Percentiles rank a stretch among this genome's conserved stretches.
Evolutionary conservation across 352 stramenopile species (phyloP).

Genomic region (Globisporangium barbulae): DNA sequence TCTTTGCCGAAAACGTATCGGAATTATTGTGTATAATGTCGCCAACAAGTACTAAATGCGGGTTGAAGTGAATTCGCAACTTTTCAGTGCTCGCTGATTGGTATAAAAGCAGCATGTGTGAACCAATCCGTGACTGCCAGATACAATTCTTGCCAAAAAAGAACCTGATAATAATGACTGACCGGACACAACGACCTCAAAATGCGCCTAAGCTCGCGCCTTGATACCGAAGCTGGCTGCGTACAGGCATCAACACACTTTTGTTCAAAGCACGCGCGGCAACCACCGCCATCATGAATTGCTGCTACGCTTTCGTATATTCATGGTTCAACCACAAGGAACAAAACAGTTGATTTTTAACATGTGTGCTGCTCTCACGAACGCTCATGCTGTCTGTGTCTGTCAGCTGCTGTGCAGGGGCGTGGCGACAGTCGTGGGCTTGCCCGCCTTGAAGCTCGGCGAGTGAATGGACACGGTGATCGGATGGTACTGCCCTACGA

Average conservation of each 20-base stretch:
- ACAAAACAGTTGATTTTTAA: background rate
- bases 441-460: slow-evolving; percentile 4
- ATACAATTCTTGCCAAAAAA: background rate
- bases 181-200: background rate
- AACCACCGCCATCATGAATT: too few species aligned
- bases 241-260: too few species aligned
- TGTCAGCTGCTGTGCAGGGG: background rate
- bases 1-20: background rate
- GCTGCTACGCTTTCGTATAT: too few species aligned
- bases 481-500: background rate
- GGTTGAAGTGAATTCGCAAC: background rate
- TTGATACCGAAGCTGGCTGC: too few species aligned
- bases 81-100: background rate
- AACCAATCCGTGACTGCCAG: background rate
- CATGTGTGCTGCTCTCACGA: background rate
- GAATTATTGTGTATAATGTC: background rate
- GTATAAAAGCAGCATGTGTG: background rate
- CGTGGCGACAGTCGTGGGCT: background rate
- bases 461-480: slow-evolving; percentile 7
- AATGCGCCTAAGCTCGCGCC: background rate
- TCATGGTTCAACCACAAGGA: too few species aligned
- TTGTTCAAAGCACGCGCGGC: too few species aligned
- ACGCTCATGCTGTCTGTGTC: background rate
- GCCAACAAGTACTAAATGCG: background rate
- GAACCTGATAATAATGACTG: background rate